A percentile compares a stretch with the other conserved stretches of the same genome.
phyloP scores from a whole-genome alignment of 78 protist genomes.

The Anaeramoeba flamelloides region DNA sequence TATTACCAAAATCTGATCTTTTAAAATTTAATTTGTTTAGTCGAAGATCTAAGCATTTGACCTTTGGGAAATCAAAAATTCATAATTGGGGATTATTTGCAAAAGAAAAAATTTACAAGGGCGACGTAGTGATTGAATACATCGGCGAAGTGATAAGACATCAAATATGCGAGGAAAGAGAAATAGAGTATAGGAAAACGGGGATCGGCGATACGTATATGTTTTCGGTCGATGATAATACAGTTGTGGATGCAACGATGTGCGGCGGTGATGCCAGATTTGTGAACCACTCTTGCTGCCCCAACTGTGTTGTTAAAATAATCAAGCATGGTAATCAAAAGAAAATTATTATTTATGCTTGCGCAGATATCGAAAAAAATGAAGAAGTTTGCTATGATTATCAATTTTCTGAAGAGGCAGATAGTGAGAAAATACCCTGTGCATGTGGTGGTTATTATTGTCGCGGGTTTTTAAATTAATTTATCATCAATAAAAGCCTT shows the following conservation, averaged over 20 bases:
- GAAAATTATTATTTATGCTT: constrained; percentile 62
- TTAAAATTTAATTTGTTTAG: too few relatives aligned
- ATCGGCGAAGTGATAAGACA: constrained; percentile 79
- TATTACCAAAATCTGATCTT: too few relatives aligned
- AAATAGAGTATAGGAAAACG: constrained; percentile 46
- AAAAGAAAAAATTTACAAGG: constrained; percentile 29
- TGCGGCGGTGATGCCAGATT: constrained; percentile 82
- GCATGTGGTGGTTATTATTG: constrained; percentile 60
- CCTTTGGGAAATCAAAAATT: too few relatives aligned
- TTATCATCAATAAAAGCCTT: too few relatives aligned
- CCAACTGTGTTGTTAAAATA: constrained; percentile 76
- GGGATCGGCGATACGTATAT: constrained; percentile 52
- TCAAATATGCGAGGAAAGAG: constrained; percentile 62
- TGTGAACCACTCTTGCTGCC: constrained; percentile 92
- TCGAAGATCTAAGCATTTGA: too few relatives aligned
- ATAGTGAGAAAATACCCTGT: constrained; percentile 60
- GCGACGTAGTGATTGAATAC: constrained; percentile 37
- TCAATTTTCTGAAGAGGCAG: constrained; percentile 79
- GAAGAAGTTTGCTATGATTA: constrained; percentile 72
- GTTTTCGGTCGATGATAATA: constrained; percentile 66
- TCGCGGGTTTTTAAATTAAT: constrained; percentile 39
- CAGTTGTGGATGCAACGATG: constrained; percentile 80
- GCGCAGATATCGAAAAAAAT: constrained; percentile 47
- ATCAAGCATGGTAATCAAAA: constrained; percentile 37
- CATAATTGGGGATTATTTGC: constrained; percentile 74